Evolutionary conservation across 495 filamentous ascomycete species (phyloP).

Genomic region (Neurospora sublineolata): DNA sequence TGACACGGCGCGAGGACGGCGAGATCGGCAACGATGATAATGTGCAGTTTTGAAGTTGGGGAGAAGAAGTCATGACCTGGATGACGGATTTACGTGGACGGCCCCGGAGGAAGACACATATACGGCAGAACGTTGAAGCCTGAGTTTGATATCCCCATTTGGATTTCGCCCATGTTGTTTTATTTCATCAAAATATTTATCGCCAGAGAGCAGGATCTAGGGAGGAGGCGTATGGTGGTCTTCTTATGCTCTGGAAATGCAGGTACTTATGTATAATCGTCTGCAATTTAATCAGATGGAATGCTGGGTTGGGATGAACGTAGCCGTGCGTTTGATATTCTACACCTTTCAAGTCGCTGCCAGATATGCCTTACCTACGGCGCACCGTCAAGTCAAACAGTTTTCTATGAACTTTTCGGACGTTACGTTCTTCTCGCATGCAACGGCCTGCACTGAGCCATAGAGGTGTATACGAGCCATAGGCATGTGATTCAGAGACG

Average conservation of each 20-base stretch:
- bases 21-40: background rate
- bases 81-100: background rate
- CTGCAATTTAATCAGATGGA: background rate
- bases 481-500: background rate
- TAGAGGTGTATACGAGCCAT: background rate
- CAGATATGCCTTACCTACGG: background rate
- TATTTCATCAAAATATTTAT: background rate
- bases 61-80: background rate
- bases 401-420: background rate
- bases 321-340: background rate
- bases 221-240: background rate
- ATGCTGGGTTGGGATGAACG: background rate
- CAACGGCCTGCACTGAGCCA: background rate
- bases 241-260: background rate
- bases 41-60: background rate
- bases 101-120: background rate
- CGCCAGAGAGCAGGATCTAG: background rate
- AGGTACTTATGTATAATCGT: background rate
- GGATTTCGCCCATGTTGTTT: background rate
- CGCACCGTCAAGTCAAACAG: background rate
- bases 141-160: background rate
- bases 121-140: background rate
- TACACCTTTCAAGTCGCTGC: background rate
- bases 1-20: background rate
- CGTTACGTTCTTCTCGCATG: background rate